Evolutionary conservation across 257 asterid genomes (phyloP).

Genomic region (Craterostigma plantagineum): DNA sequence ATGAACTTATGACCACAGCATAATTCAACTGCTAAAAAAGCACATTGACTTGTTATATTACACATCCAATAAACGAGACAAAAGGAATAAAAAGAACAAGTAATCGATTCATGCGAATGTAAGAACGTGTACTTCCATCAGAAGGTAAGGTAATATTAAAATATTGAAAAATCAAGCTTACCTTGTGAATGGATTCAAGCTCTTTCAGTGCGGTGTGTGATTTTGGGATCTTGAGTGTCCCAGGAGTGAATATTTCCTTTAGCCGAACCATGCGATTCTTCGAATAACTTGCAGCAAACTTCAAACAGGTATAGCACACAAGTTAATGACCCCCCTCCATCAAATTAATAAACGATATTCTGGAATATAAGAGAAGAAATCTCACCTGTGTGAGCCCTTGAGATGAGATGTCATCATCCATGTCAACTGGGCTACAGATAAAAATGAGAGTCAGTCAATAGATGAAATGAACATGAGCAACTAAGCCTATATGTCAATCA

Average conservation of each 20-base stretch:
- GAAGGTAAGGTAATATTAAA: not conserved
- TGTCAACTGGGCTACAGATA: constrained; percentile 73
- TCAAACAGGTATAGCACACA: constrained; percentile 12
- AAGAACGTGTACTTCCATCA: no score
- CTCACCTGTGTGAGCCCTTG: constrained; percentile 87
- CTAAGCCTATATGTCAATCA: not conserved
- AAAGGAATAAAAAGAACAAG: no score
- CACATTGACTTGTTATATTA: no score
- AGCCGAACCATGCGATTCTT: constrained; percentile 51
- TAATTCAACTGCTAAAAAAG: no score
- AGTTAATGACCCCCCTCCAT: constrained; percentile 1
- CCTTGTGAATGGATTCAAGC: constrained; percentile 98
- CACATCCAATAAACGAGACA: no score
- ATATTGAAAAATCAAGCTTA: constrained; percentile 11
- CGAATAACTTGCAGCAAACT: constrained; percentile 74
- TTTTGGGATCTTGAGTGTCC: constrained; percentile 56
- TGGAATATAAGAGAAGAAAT: constrained; percentile 1
- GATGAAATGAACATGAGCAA: not conserved
- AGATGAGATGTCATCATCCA: constrained; percentile 64
- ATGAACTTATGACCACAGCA: no score
- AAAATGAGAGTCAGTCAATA: constrained; percentile 8
- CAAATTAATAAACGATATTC: not conserved
- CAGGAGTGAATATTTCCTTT: constrained; percentile 80
- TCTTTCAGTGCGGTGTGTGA: constrained; percentile 66
- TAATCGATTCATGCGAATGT: no score